Evolutionary conservation across 352 stramenopile species (phyloP).

Genomic region (Pythium rishiriense): DNA sequence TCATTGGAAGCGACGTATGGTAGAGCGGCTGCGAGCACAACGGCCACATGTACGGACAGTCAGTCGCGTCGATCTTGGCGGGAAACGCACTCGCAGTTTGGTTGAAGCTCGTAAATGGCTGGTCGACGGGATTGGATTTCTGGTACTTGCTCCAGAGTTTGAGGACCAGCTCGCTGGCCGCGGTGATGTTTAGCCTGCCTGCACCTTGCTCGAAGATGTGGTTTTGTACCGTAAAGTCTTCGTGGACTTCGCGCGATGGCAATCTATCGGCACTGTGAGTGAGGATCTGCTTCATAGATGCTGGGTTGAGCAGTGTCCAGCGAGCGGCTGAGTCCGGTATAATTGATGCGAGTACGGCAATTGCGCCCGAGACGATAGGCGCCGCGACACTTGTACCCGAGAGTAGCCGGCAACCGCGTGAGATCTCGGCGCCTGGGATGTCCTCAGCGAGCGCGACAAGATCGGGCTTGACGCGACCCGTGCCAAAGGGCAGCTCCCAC

Average conservation of each 20-base stretch:
- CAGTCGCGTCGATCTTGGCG: conserved; percentile 59
- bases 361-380: conserved; percentile 76
- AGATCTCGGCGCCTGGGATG: conserved; percentile 58
- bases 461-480: conserved; percentile 86
- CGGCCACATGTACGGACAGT: conserved; percentile 89
- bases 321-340: conserved; percentile 41
- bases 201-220: conserved; percentile 87
- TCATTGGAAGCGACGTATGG: conserved; percentile 63
- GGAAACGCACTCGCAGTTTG: conserved; percentile 51
- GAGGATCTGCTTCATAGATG: conserved; percentile 73
- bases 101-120: conserved; percentile 27
- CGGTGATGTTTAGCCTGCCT: conserved; percentile 69
- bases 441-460: conserved; percentile 70
- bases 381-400: conserved; percentile 85
- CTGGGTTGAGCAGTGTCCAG: conserved; percentile 63
- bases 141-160: conserved; percentile 42
- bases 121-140: neutral
- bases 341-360: conserved; percentile 78
- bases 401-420: conserved; percentile 54
- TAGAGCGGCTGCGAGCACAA: conserved; percentile 82
- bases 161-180: conserved; percentile 48
- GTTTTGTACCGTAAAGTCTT: conserved; percentile 54
- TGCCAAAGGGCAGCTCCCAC: conserved; percentile 80
- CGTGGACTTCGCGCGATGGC: conserved; percentile 30
- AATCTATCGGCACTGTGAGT: conserved; percentile 54